Evolutionary conservation across 1,284 basidiomycete genomes (phyloP), one percentile per base, ranked within the genome.

Genomic region (Schizophyllum commune): DNA sequence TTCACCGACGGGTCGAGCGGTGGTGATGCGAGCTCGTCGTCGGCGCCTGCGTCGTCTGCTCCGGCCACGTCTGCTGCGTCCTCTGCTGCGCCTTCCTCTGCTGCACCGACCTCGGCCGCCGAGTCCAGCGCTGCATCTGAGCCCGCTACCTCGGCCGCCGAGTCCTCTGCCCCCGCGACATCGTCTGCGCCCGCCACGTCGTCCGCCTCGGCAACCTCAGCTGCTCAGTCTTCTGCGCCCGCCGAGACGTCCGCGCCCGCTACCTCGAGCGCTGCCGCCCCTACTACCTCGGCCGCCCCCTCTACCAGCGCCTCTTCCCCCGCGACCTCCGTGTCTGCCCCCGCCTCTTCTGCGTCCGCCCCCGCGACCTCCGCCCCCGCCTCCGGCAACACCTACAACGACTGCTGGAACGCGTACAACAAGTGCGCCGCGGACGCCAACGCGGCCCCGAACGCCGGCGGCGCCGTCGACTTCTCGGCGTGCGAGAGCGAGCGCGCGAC

Each of bases 331-430:
- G 27, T 13, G 13, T 11, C 27, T 55, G 53, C 53, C 19, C 11
- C 53, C 2, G 9, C 53, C 19, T 11, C 53, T 27, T 55, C 53
- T 6, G 19, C 27, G 5, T 20, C 20, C 11, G 27, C 57, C 15
- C 32, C 34, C 32, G 32, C 57, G 21, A 34, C 34, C 32, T 52
- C 47, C 21, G 27, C 57, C 34, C 19, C 57, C 17, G 21, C 57
- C 34, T 17, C 39, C 20, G 39, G 33, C 21, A 34, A 58, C 57
- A 51, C 57, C 3, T 58, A 58, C 33, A 58, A 58, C 56, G 21
- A 19, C 11, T 58, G 56, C 32, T 58, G 33, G 20, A 39, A 58
- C 21, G 56, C 11, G 33, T 58, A 58, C 56, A 58, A 58, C 57
- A n/a, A 22, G 19, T 58, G 57, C 47, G 57, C 47, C 27, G 39